Conservation (phyloP, 495 filamentous ascomycete species). For the Penicillium coprophilum region DNA sequence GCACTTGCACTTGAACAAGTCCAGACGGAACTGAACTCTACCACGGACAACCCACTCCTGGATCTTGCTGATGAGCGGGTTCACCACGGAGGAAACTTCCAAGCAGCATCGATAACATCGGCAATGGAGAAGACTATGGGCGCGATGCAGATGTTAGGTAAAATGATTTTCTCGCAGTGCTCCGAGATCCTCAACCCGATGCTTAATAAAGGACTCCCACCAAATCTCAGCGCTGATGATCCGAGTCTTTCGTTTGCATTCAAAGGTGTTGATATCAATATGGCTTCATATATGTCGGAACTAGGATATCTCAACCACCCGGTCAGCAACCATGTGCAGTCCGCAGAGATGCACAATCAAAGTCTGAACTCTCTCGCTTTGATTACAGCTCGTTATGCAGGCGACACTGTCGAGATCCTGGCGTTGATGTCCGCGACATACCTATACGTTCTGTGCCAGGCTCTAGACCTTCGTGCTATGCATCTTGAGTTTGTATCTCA, state of each 20-base stretch:
- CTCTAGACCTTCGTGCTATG: constrained; percentile 39
- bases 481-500: background rate
- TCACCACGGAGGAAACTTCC: constrained; percentile 64
- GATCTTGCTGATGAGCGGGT: constrained; percentile 36
- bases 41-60: constrained; percentile 62
- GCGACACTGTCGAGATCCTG: constrained; percentile 56
- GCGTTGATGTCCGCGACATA: constrained; percentile 51
- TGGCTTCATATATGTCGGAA: constrained; percentile 62
- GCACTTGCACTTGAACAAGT: constrained; percentile 55
- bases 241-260: constrained; percentile 54
- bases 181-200: constrained; percentile 57
- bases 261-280: constrained; percentile 64
- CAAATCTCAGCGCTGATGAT: constrained; percentile 58
- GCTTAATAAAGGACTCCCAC: constrained; percentile 56
- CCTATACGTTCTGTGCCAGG: constrained; percentile 51
- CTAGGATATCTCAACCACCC: constrained; percentile 50
- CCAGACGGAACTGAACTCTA: constrained; percentile 57
- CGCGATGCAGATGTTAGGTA: constrained; percentile 56
- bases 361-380: constrained; percentile 58
- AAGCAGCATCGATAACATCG: constrained; percentile 57
- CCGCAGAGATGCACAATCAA: constrained; percentile 59
- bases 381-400: constrained; percentile 53
- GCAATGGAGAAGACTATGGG: constrained; percentile 62
- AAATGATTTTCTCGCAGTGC: constrained; percentile 56
- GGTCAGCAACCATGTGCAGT: constrained; percentile 50